phyloP scores from a whole-genome alignment of 768 basidiomycete genomes.

The Lactarius akahatsu region DNA sequence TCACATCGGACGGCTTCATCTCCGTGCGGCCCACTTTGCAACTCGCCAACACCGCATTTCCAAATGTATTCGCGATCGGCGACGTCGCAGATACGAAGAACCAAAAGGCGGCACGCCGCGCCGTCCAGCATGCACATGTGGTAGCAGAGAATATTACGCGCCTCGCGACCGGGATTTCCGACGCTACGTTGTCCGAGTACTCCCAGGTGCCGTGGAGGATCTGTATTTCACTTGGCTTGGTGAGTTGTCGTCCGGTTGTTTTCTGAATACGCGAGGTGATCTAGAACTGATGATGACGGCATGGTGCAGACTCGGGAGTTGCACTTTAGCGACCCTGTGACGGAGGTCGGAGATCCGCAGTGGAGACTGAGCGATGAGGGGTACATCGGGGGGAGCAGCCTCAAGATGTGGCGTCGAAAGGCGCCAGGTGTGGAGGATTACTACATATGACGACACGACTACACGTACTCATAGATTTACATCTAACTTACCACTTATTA shows the following conservation, averaged over 20 bases:
- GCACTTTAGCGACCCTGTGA: constrained; percentile 31
- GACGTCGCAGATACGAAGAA: constrained; percentile 34
- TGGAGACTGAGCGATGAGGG: constrained; percentile 29
- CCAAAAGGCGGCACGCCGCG: constrained; percentile 33
- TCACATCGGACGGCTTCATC: constrained; percentile 29
- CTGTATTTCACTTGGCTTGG: constrained; percentile 33
- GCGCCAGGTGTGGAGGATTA: constrained; percentile 32
- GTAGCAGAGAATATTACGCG: constrained; percentile 30
- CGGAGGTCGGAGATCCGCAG: constrained; percentile 23
- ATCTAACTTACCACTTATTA: constrained; percentile 1
- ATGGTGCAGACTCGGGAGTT: constrained; percentile 29
- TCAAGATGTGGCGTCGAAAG: constrained; percentile 30
- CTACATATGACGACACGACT: constrained; percentile 3
- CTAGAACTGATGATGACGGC: background rate
- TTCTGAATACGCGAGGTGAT: background rate
- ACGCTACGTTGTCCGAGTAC: constrained; percentile 1
- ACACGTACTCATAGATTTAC: background rate
- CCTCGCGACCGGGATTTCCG: constrained; percentile 17
- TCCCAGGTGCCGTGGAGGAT: constrained; percentile 22
- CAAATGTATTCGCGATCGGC: constrained; percentile 33
- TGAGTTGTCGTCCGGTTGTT: constrained; percentile 11
- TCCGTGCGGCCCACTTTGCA: constrained; percentile 34
- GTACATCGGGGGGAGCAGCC: constrained; percentile 27
- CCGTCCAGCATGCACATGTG: constrained; percentile 29
- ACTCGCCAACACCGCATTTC: constrained; percentile 26